phyloP scores from a whole-genome alignment of 202 grass and related monocot genomes.

The Schoenoplectus tabernaemontani region DNA sequence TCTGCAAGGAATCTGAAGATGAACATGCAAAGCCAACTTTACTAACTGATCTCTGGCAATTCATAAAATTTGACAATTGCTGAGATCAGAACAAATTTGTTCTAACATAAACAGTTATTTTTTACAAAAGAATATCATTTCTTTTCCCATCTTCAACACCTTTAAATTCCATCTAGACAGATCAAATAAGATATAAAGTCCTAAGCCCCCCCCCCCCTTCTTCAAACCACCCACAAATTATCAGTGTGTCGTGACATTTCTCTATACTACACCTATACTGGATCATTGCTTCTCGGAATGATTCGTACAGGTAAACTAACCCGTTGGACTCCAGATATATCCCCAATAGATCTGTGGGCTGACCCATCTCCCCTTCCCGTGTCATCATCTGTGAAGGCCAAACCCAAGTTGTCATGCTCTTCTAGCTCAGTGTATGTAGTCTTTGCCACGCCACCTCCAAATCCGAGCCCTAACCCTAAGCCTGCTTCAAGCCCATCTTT shows the following conservation, averaged over 20 bases:
- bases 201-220: background rate
- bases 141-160: constrained; percentile 12
- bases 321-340: constrained; percentile 22
- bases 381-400: constrained; percentile 46
- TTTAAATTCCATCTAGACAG: constrained; percentile 15
- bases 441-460: constrained; percentile 20
- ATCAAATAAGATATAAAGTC: constrained; percentile 9
- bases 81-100: constrained; percentile 15
- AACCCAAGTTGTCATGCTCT: constrained; percentile 34
- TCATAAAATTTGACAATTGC: constrained; percentile 16
- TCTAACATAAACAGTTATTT: background rate
- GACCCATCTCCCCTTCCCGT: constrained; percentile 20
- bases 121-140: constrained; percentile 26
- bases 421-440: constrained; percentile 66
- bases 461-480: background rate
- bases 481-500: constrained; percentile 14
- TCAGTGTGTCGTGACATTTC: background rate
- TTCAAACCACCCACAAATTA: background rate
- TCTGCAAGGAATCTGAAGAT: background rate
- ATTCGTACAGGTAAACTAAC: constrained; percentile 62
- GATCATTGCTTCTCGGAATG: constrained; percentile 93
- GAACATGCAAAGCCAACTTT: constrained; percentile 2
- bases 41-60: constrained; percentile 13
- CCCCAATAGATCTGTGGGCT: background rate
- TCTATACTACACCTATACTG: constrained; percentile 35